Conservation (phyloP, 2,329 filamentous ascomycete species). For the Xylariaceae sp. region DNA sequence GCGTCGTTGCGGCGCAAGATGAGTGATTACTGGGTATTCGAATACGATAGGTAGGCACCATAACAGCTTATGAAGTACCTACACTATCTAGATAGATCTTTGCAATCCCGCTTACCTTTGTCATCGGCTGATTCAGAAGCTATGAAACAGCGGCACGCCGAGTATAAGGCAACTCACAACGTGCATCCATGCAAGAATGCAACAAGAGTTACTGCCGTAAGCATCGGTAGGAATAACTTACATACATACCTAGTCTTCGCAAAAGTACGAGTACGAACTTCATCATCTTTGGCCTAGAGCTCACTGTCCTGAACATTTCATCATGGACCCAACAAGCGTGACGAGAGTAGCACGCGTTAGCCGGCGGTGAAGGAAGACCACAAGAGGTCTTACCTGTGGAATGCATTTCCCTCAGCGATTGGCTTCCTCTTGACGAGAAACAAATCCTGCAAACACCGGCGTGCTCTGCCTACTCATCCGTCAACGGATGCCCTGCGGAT, state of each 20-base stretch:
- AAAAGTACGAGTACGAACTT: not conserved
- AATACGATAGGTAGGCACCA: too few species aligned
- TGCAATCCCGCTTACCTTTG: too few species aligned
- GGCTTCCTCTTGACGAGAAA: slow-evolving; percentile 15
- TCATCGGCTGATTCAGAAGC: not conserved
- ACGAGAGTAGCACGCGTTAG: slow-evolving; percentile 8
- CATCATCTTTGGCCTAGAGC: not conserved
- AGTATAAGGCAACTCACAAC: too few species aligned
- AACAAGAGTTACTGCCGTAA: too few species aligned
- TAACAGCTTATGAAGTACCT: not conserved
- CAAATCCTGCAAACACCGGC: slow-evolving; percentile 6
- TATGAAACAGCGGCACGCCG: too few species aligned
- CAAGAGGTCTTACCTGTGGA: slow-evolving; percentile 15
- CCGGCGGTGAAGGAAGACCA: slow-evolving; percentile 9
- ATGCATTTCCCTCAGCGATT: slow-evolving; percentile 11
- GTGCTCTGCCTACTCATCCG: not conserved
- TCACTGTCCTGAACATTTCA: not conserved
- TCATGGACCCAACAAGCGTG: not conserved
- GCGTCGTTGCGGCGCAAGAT: too few species aligned
- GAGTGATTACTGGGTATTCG: too few species aligned
- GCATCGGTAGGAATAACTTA: too few species aligned
- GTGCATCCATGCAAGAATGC: too few species aligned
- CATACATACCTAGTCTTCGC: too few species aligned
- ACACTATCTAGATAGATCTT: not conserved
- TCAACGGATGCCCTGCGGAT: not conserved